Conservation (phyloP, 2,329 filamentous ascomycete species). For the Lizonia empirigonia region DNA sequence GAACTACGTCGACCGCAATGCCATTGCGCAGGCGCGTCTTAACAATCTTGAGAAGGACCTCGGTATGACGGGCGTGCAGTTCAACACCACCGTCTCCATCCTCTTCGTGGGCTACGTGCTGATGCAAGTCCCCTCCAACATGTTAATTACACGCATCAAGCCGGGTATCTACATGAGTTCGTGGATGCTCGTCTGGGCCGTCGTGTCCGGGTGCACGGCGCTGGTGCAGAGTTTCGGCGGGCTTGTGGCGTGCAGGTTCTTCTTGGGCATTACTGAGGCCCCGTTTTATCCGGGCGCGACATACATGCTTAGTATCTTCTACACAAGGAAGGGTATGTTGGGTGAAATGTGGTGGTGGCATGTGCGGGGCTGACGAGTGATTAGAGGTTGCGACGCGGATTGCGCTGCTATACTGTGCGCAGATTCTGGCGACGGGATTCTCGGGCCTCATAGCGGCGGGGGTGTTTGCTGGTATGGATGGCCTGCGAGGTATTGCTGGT, state of each 20-base stretch:
- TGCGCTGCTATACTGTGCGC: constrained; percentile 48
- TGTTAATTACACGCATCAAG: constrained; percentile 48
- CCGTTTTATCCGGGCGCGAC: constrained; percentile 65
- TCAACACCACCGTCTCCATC: constrained; percentile 20
- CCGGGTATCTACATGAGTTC: constrained; percentile 41
- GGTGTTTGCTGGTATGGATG: constrained; percentile 44
- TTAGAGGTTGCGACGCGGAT: constrained; percentile 46
- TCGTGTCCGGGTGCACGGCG: constrained; percentile 44
- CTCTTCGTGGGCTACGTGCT: constrained; percentile 57
- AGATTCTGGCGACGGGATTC: constrained; percentile 50
- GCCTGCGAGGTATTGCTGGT: constrained; percentile 37
- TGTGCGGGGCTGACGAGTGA: constrained; percentile 41
- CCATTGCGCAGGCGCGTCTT: constrained; percentile 68
- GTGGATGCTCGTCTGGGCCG: constrained; percentile 47
- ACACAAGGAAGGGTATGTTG: constrained; percentile 58
- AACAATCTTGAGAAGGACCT: constrained; percentile 65
- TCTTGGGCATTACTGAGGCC: constrained; percentile 36
- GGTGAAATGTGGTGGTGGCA: no score
- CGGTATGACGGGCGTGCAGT: constrained; percentile 33
- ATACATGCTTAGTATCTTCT: constrained; percentile 68
- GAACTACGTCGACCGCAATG: constrained; percentile 61
- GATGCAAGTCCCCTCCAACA: constrained; percentile 50
- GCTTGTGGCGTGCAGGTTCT: constrained; percentile 39
- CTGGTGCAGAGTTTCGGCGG: constrained; percentile 41
- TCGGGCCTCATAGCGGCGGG: constrained; percentile 53